Percentiles rank a stretch among this genome's conserved stretches.
Conservation (phyloP, 169 alveolate genomes). For the Cryptosporidium sp. region DNA sequence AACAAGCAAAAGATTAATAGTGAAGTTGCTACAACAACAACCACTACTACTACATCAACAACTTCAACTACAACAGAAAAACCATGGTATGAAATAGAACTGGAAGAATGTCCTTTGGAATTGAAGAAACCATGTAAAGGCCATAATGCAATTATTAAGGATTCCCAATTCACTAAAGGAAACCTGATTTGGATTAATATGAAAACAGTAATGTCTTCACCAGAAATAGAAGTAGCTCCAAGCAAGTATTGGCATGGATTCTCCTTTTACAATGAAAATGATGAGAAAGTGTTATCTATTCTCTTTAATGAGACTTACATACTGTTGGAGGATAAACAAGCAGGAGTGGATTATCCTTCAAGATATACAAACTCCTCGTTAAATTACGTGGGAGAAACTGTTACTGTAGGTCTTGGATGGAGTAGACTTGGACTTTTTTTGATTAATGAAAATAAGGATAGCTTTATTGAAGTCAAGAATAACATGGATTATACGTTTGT, state of each 20-base stretch:
- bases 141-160: background rate
- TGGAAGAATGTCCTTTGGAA: background rate
- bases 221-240: no score
- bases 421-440: conserved; percentile 36
- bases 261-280: no score
- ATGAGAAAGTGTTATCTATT: no score
- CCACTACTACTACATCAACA: conserved; percentile 12
- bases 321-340: no score
- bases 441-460: conserved; percentile 11
- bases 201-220: no score
- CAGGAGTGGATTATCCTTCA: no score
- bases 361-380: no score
- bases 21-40: background rate
- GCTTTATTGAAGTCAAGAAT: conserved; percentile 23
- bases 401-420: conserved; percentile 42
- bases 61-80: conserved; percentile 10
- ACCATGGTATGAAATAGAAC: conserved; percentile 2
- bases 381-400: no score
- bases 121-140: conserved; percentile 4
- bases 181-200: conserved; percentile 30
- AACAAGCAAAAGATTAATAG: background rate
- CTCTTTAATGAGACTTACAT: no score
- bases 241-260: no score
- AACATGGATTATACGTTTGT: conserved; percentile 1
- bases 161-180: background rate